Conservation (phyloP, 2,329 filamentous ascomycete genomes). For the Pseudopithomyces chartarum region DNA sequence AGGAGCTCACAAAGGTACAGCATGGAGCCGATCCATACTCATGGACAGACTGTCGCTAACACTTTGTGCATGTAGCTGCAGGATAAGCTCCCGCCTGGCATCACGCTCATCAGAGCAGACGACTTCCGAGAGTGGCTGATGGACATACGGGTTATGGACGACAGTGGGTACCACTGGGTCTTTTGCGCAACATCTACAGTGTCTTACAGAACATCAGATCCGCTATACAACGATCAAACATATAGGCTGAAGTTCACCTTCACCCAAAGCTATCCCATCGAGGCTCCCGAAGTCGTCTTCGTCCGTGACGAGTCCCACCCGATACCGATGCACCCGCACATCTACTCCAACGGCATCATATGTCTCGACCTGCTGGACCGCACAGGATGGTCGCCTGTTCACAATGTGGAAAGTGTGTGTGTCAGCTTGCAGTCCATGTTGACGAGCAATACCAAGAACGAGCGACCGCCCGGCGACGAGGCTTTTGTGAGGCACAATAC, state of each 20-base stretch:
- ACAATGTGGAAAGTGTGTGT: conserved; percentile 95
- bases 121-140: conserved; percentile 89
- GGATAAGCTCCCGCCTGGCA: conserved; percentile 66
- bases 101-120: conserved; percentile 79
- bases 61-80: conserved; percentile 52
- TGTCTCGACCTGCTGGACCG: conserved; percentile 89
- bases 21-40: conserved; percentile 27
- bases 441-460: conserved; percentile 89
- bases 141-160: conserved; percentile 88
- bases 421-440: conserved; percentile 99
- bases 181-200: background rate
- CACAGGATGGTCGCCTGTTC: conserved; percentile 93
- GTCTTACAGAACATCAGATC: conserved; percentile 53
- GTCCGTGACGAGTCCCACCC: conserved; percentile 62
- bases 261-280: conserved; percentile 84
- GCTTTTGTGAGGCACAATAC: conserved; percentile 85
- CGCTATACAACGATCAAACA: conserved; percentile 78
- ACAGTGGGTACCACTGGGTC: conserved; percentile 49
- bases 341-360: conserved; percentile 98
- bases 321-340: conserved; percentile 94
- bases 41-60: background rate
- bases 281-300: conserved; percentile 91
- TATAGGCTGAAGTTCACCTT: conserved; percentile 91
- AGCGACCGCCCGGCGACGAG: conserved; percentile 86
- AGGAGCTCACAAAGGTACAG: conserved; percentile 62